phyloP scores from a whole-genome alignment of 2,329 filamentous ascomycete genomes.

The Tolypocladium pustulatum region DNA sequence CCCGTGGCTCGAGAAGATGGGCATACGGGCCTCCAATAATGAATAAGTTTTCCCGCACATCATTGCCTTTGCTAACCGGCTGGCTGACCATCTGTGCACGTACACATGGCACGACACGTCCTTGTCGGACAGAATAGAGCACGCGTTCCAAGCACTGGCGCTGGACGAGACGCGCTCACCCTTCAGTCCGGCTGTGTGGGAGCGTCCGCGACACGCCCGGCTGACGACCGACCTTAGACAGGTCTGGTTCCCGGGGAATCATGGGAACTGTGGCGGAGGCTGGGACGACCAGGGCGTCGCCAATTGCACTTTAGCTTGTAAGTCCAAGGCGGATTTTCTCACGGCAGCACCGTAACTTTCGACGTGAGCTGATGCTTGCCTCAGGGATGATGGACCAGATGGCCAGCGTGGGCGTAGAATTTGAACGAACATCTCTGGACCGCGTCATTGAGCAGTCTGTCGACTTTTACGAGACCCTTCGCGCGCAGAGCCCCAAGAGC shows the following conservation, averaged over 20 bases:
- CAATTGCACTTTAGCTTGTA: constrained; percentile 28
- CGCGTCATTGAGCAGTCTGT: constrained; percentile 26
- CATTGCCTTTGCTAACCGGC: not conserved
- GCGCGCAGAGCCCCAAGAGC: constrained; percentile 4
- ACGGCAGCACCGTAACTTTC: fast-evolving
- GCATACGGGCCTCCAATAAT: constrained; percentile 31
- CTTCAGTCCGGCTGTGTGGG: constrained; percentile 47
- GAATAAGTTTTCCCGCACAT: constrained; percentile 28
- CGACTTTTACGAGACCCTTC: constrained; percentile 18
- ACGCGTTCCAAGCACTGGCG: constrained; percentile 50
- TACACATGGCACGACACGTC: constrained; percentile 44
- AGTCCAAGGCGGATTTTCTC: constrained; percentile 4
- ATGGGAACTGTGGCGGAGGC: constrained; percentile 61
- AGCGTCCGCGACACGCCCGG: constrained; percentile 27
- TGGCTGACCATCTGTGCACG: constrained; percentile 23
- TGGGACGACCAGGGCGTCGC: constrained; percentile 41
- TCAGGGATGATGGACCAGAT: constrained; percentile 48
- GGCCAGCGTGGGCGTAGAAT: constrained; percentile 39
- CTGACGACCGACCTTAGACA: constrained; percentile 34
- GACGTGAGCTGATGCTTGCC: not conserved
- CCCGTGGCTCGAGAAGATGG: constrained; percentile 32
- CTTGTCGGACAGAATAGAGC: constrained; percentile 40
- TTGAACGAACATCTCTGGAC: constrained; percentile 28
- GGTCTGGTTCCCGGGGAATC: constrained; percentile 61
- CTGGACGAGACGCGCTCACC: constrained; percentile 44